Percentiles rank a stretch among this genome's conserved stretches.
Conservation (phyloP, 2,329 filamentous ascomycete genomes). For the Trichoderma sp. region DNA sequence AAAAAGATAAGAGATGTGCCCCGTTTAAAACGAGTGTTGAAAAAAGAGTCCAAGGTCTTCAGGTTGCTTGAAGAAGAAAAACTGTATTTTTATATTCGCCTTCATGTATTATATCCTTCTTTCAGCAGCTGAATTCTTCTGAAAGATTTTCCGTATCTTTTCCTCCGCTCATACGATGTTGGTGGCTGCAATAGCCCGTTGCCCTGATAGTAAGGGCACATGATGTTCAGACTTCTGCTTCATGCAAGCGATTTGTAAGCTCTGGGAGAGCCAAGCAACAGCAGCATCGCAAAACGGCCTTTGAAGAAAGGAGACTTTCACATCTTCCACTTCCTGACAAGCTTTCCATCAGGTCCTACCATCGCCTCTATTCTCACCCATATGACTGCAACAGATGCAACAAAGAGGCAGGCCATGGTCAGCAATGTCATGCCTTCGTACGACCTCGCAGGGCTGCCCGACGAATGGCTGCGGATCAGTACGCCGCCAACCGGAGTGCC, state of each 20-base stretch:
- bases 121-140: background rate
- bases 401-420: conserved; percentile 2
- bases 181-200: background rate
- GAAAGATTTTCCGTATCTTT: background rate
- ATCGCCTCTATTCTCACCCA: conserved; percentile 22
- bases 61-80: background rate
- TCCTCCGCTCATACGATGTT: background rate
- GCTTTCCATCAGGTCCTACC: conserved; percentile 3
- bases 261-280: background rate
- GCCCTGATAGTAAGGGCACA: background rate
- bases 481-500: conserved; percentile 16
- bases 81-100: background rate
- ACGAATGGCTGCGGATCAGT: conserved; percentile 17
- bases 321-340: conserved; percentile 22
- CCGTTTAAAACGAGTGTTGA: background rate
- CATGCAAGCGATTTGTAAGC: background rate
- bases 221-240: background rate
- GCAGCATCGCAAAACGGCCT: background rate
- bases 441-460: background rate
- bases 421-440: conserved; percentile 18
- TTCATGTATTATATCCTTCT: background rate
- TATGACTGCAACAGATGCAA: conserved; percentile 3
- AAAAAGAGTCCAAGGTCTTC: background rate
- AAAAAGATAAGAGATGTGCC: background rate
- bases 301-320: background rate